Percentiles rank a stretch among this genome's conserved stretches.
Conservation (phyloP, 2,329 filamentous ascomycete species). For the Trichoderma sp. region DNA sequence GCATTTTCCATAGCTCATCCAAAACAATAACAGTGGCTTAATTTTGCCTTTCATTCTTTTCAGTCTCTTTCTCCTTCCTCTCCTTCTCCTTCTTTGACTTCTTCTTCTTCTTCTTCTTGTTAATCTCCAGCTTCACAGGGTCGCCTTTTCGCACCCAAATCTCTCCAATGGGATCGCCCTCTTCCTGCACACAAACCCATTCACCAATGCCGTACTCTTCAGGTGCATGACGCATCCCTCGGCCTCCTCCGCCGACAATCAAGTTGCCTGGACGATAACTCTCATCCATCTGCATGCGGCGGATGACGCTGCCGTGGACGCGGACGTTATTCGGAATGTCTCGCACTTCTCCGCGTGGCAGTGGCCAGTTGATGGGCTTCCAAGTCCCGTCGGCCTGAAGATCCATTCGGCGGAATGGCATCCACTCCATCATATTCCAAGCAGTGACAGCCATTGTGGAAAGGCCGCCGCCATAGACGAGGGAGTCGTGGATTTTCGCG, state of each 20-base stretch:
- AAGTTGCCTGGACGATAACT: constrained; percentile 74
- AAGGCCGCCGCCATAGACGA: constrained; percentile 62
- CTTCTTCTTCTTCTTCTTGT: constrained; percentile 13
- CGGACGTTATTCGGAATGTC: constrained; percentile 70
- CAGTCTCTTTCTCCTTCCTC: background rate
- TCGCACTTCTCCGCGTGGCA: constrained; percentile 73
- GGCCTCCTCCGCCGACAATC: constrained; percentile 74
- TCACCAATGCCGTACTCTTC: constrained; percentile 64
- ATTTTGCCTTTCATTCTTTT: background rate
- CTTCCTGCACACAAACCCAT: constrained; percentile 64
- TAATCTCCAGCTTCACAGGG: constrained; percentile 1
- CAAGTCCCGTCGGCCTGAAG: constrained; percentile 68
- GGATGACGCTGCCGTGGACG: constrained; percentile 72
- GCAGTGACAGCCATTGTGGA: constrained; percentile 53
- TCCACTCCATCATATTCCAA: constrained; percentile 79
- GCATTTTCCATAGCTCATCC: constrained; percentile 12
- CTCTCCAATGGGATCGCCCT: constrained; percentile 67
- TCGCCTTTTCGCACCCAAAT: constrained; percentile 50
- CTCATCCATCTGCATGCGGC: constrained; percentile 62
- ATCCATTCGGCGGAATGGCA: constrained; percentile 80
- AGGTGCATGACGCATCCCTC: constrained; percentile 63
- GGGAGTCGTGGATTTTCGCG: constrained; percentile 65
- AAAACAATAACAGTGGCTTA: background rate
- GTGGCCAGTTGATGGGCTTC: constrained; percentile 76
- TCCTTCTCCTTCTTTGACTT: background rate